A percentile compares a stretch with the other conserved stretches of the same genome.
Conservation (phyloP, 1,139 yeast genomes). For the Meyerozyma smithsonii region DNA sequence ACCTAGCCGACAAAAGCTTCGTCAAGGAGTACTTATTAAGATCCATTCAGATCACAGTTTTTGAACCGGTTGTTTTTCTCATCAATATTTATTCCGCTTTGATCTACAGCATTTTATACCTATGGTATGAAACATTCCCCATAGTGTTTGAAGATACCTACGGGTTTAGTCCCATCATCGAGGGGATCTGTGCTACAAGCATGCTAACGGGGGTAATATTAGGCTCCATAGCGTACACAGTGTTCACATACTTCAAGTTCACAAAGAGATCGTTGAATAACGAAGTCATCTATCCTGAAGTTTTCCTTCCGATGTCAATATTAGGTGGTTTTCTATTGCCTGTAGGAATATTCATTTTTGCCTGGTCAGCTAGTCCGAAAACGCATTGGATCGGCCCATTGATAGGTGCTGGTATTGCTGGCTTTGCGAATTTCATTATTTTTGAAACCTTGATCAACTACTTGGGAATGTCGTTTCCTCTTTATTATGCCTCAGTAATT, state of each 20-base stretch:
- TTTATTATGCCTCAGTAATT: conserved; percentile 52
- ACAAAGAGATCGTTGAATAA: conserved; percentile 21
- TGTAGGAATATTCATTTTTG: conserved; percentile 42
- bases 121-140: conserved; percentile 62
- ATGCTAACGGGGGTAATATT: conserved; percentile 38
- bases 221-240: conserved; percentile 18
- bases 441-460: conserved; percentile 38
- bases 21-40: conserved; percentile 43
- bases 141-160: conserved; percentile 43
- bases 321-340: conserved; percentile 41
- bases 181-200: conserved; percentile 43
- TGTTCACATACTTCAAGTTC: conserved; percentile 17
- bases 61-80: conserved; percentile 43
- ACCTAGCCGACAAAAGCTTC: conserved; percentile 17
- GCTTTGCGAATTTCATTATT: conserved; percentile 32
- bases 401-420: conserved; percentile 37
- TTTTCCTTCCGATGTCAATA: conserved; percentile 40
- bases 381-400: conserved; percentile 43
- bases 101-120: conserved; percentile 49
- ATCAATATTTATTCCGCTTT: conserved; percentile 48
- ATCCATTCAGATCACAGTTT: conserved; percentile 39
- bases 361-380: conserved; percentile 41
- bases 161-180: conserved; percentile 44
- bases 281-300: conserved; percentile 31
- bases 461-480: conserved; percentile 30